A percentile compares a stretch with the other conserved stretches of the same genome.
phyloP scores from a whole-genome alignment of 306 rosid species.

The Dryas octopetala region DNA sequence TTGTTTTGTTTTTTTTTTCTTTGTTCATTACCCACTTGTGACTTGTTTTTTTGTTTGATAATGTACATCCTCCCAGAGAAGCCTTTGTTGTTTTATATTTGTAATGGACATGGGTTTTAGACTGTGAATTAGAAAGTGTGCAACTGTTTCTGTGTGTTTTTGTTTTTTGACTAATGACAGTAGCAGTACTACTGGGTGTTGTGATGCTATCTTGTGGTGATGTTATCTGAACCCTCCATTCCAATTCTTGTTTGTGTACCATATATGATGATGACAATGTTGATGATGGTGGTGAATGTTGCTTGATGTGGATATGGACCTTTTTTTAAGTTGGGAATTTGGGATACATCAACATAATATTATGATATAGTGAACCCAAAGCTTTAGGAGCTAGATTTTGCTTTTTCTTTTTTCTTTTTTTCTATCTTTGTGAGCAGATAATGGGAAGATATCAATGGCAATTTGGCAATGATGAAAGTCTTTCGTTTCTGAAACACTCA shows the following conservation, averaged over 20 bases:
- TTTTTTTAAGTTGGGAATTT: not conserved
- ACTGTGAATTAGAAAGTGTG: slow-evolving; percentile 15
- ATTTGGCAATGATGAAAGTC: slow-evolving; percentile 23
- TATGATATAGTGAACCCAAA: not conserved
- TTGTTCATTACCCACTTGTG: slow-evolving; percentile 11
- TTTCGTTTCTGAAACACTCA: slow-evolving; percentile 14
- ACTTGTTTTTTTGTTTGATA: slow-evolving; percentile 17
- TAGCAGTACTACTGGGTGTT: not conserved
- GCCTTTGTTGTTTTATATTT: slow-evolving; percentile 2
- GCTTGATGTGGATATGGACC: not conserved
- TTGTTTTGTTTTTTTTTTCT: not conserved
- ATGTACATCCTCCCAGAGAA: slow-evolving; percentile 25
- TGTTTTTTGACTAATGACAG: not conserved
- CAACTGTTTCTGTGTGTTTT: slow-evolving; percentile 17
- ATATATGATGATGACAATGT: not conserved
- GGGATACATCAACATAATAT: not conserved
- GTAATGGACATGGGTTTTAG: slow-evolving; percentile 27
- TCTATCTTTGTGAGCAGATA: slow-evolving; percentile 6
- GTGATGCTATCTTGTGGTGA: not conserved
- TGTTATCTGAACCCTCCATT: not conserved
- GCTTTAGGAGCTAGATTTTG: slow-evolving; percentile 11
- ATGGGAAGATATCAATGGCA: slow-evolving; percentile 29
- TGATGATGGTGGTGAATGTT: not conserved
- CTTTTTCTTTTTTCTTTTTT: not conserved
- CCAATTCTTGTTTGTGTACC: not conserved